Conservation (phyloP, 805 yeast genomes). For the Cyberlindnera americana region DNA sequence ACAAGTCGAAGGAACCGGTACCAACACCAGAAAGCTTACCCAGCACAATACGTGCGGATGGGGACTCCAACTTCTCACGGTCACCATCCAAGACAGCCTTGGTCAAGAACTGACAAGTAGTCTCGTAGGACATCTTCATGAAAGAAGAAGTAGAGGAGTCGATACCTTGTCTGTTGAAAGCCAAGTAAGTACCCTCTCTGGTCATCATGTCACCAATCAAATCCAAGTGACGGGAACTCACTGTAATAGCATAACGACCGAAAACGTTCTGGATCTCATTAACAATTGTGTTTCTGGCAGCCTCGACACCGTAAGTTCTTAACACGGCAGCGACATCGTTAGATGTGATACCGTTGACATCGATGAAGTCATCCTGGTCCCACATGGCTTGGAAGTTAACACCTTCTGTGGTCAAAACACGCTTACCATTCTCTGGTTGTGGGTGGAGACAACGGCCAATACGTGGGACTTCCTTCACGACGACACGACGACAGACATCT, state of each 20-base stretch:
- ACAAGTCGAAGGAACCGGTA: slow-evolving; percentile 90
- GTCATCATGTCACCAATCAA: slow-evolving; percentile 99
- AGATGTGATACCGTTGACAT: slow-evolving; percentile 84
- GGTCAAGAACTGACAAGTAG: slow-evolving; percentile 95
- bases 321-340: slow-evolving; percentile 92
- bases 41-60: slow-evolving; percentile 88
- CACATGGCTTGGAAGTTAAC: slow-evolving; percentile 97
- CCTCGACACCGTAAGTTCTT: slow-evolving; percentile 95
- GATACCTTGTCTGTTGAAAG: slow-evolving; percentile 98
- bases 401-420: slow-evolving; percentile 92
- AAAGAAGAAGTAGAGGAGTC: slow-evolving; percentile 93
- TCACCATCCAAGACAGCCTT: slow-evolving; percentile 94
- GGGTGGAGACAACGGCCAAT: slow-evolving; percentile 95
- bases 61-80: slow-evolving; percentile 81
- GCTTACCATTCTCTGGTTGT: slow-evolving; percentile 60
- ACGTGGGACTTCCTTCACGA: slow-evolving; percentile 85
- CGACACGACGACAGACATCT: slow-evolving; percentile 82
- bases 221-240: slow-evolving; percentile 90
- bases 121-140: slow-evolving; percentile 98
- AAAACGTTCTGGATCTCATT: slow-evolving; percentile 94
- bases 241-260: slow-evolving; percentile 93
- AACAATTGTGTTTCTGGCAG: slow-evolving; percentile 96
- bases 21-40: slow-evolving; percentile 92
- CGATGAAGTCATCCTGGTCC: slow-evolving; percentile 92
- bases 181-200: slow-evolving; percentile 93